Conservation (phyloP, 331 rosid species). For the Quercus lobata region DNA sequence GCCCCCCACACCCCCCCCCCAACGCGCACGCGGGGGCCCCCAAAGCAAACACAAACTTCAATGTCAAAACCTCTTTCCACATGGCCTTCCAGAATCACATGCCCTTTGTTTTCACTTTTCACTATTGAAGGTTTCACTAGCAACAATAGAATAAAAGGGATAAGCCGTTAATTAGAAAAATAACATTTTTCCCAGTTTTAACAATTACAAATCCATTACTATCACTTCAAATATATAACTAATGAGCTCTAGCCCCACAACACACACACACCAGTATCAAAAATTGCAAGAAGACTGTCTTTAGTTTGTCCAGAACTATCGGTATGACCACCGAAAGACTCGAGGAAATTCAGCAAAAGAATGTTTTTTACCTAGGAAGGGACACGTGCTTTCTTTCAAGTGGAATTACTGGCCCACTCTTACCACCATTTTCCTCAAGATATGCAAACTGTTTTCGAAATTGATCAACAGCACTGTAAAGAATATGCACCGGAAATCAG, state of each 20-base stretch:
- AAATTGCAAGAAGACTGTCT: neutral
- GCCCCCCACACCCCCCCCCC: rapidly evolving
- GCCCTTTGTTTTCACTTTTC: too few relatives aligned
- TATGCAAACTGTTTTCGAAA: slow-evolving; percentile 80
- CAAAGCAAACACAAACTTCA: neutral
- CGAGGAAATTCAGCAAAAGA: neutral
- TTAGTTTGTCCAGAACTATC: neutral
- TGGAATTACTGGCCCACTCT: slow-evolving; percentile 65
- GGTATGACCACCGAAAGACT: neutral
- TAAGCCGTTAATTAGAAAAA: too few relatives aligned
- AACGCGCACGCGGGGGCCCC: rapidly evolving
- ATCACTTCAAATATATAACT: neutral
- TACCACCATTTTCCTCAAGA: slow-evolving; percentile 72
- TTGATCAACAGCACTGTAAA: slow-evolving; percentile 81
- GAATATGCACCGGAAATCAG: slow-evolving; percentile 24
- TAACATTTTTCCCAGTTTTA: neutral
- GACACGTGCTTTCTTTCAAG: slow-evolving; percentile 83
- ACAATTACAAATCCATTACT: neutral
- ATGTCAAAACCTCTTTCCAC: neutral
- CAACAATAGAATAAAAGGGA: too few relatives aligned
- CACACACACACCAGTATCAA: neutral
- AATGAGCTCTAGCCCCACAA: too few relatives aligned
- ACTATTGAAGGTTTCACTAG: too few relatives aligned
- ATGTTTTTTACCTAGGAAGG: slow-evolving; percentile 74
- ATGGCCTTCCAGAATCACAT: too few relatives aligned